Conservation (phyloP, 2,329 filamentous ascomycete genomes). For the Rosellinia necatrix region DNA sequence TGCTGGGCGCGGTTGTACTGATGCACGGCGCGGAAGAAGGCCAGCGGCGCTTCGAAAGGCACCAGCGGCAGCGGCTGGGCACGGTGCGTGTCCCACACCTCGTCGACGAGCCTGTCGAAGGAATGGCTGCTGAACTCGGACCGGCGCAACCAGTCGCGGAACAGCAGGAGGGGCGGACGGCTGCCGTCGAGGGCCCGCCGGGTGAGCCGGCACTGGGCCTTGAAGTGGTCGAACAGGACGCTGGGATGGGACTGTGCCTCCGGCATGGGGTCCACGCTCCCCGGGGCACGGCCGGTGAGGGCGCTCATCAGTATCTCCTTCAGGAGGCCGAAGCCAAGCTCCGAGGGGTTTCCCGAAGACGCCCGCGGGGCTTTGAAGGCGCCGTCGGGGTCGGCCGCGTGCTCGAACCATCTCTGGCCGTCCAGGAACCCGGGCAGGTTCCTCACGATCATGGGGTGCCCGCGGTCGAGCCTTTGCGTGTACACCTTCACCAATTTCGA, state of each 20-base stretch:
- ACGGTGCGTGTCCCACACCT: not conserved
- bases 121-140: constrained; percentile 7
- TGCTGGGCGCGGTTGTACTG: constrained; percentile 20
- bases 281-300: not conserved
- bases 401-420: constrained; percentile 12
- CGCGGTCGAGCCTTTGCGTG: constrained; percentile 2
- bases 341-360: not conserved
- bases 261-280: not conserved
- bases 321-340: constrained; percentile 11
- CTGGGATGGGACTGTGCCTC: not conserved
- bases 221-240: constrained; percentile 11
- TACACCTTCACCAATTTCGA: constrained; percentile 18
- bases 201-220: constrained; percentile 10
- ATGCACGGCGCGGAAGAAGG: constrained; percentile 22
- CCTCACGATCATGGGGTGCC: constrained; percentile 9
- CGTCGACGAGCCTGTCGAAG: constrained; percentile 1
- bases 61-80: not conserved
- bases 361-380: constrained; percentile 4
- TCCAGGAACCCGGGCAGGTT: constrained; percentile 22
- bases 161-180: constrained; percentile 6
- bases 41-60: constrained; percentile 21
- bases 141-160: constrained; percentile 13
- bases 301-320: constrained; percentile 14
- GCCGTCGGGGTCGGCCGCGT: not conserved
- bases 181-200: constrained; percentile 2